These are phyloP conservation scores for Spiromastix sp. DNA, from an alignment of 2,329 filamentous ascomycete species.

Conservation along the genomic window DNA sequence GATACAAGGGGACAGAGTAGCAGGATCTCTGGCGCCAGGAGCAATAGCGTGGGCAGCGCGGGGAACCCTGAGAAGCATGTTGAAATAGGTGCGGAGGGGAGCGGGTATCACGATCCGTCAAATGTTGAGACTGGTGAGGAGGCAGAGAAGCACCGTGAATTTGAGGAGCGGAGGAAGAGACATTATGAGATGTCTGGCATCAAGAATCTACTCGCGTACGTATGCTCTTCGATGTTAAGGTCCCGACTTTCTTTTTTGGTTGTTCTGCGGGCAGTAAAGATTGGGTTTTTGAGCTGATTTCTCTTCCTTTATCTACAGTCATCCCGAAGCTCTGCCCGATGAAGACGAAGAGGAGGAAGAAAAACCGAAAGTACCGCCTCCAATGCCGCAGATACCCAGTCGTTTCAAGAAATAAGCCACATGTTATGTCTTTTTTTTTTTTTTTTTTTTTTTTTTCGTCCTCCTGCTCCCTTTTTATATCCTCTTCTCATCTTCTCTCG, in stretches of 20 bases:
- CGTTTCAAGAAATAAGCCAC: slow-evolving; percentile 14
- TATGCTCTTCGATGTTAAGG: too few species aligned
- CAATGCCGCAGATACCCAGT: slow-evolving; percentile 25
- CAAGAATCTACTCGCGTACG: slow-evolving; percentile 70
- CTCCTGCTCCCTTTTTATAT: background rate
- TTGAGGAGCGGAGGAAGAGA: slow-evolving; percentile 85
- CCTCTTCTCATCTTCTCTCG: background rate
- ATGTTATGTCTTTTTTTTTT: background rate
- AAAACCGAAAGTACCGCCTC: slow-evolving; percentile 19
- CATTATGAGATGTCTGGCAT: slow-evolving; percentile 99
- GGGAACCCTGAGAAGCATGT: slow-evolving; percentile 60
- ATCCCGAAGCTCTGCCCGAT: slow-evolving; percentile 57
- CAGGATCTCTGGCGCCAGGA: slow-evolving; percentile 35
- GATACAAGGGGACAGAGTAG: slow-evolving; percentile 25
- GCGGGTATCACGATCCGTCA: slow-evolving; percentile 25
- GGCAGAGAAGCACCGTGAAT: slow-evolving; percentile 79
- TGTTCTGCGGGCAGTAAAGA: background rate
- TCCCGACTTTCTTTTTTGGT: slow-evolving; percentile 1
- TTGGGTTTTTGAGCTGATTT: slow-evolving; percentile 6
- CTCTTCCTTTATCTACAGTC: slow-evolving; percentile 22
- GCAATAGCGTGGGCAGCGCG: slow-evolving; percentile 27
- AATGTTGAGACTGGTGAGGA: slow-evolving; percentile 54
- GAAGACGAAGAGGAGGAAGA: slow-evolving; percentile 49
- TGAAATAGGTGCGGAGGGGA: slow-evolving; percentile 52
- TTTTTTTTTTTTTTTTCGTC: background rate